Conservation (phyloP, 192 early-diverging fungal genomes). For the Backusella tarrabulga region DNA sequence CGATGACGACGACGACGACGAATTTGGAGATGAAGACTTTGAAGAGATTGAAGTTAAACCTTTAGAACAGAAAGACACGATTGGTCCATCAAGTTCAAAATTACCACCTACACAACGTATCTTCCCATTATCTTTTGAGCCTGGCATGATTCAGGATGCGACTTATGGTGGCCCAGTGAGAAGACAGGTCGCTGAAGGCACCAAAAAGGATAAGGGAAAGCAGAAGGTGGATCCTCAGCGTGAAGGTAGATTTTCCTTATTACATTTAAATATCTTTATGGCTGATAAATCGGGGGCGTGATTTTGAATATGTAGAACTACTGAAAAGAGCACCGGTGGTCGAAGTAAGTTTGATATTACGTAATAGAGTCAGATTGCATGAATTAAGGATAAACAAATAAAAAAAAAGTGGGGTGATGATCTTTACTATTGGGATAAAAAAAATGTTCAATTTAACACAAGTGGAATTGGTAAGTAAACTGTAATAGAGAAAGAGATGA, state of each 20-base stretch:
- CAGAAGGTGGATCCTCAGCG: constrained; percentile 11
- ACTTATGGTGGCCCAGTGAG: constrained; percentile 26
- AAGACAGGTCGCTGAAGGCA: not conserved
- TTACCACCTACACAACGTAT: constrained; percentile 34
- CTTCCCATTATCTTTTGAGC: constrained; percentile 36
- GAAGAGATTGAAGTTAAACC: constrained; percentile 28
- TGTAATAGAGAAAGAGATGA: not conserved
- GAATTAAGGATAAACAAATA: not conserved
- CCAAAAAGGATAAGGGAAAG: not conserved
- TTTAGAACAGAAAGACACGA: not conserved
- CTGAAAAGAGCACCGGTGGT: constrained; percentile 61
- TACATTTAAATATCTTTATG: not conserved
- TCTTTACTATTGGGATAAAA: constrained; percentile 64
- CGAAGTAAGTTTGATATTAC: constrained; percentile 18
- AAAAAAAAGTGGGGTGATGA: constrained; percentile 57
- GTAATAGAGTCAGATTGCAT: not conserved
- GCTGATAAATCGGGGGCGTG: not conserved
- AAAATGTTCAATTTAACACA: constrained; percentile 56
- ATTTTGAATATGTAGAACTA: constrained; percentile 32
- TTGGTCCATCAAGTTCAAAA: not conserved
- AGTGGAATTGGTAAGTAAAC: constrained; percentile 42
- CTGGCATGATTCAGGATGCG: constrained; percentile 39
- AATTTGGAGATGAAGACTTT: constrained; percentile 42
- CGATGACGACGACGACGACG: constrained; percentile 41
- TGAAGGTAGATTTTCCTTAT: constrained; percentile 10